Evolutionary conservation across 2,329 filamentous ascomycete genomes (phyloP).

Genomic region (Aureobasidium subglaciale): DNA sequence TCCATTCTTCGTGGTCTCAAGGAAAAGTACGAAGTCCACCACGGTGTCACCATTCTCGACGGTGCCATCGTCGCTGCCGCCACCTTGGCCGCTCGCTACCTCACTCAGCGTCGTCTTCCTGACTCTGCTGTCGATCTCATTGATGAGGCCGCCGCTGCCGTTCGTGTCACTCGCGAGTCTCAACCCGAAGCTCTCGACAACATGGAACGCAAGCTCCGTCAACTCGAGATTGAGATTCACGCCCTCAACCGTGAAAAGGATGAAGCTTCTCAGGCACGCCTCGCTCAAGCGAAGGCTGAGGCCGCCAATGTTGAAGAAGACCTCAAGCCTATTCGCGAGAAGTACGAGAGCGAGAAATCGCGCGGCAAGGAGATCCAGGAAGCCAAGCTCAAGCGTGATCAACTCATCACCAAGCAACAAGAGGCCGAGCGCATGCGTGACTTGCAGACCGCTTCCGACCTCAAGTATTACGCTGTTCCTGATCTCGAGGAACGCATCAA

Average conservation of each 20-base stretch:
- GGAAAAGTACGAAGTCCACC: conserved; percentile 96
- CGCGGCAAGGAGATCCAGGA: conserved; percentile 88
- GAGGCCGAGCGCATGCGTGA: conserved; percentile 86
- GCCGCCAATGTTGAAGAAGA: conserved; percentile 94
- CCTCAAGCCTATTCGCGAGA: conserved; percentile 80
- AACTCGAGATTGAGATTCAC: conserved; percentile 96
- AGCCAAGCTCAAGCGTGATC: conserved; percentile 89
- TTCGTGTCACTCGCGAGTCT: conserved; percentile 89
- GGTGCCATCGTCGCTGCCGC: conserved; percentile 86
- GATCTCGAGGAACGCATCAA: conserved; percentile 79
- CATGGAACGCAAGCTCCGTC: conserved; percentile 79
- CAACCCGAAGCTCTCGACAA: conserved; percentile 95
- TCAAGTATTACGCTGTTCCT: conserved; percentile 95
- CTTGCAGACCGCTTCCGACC: conserved; percentile 79
- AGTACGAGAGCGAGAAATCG: conserved; percentile 89
- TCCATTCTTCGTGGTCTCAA: conserved; percentile 98
- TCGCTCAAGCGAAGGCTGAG: conserved; percentile 78
- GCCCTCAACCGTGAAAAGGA: conserved; percentile 91
- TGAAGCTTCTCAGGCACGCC: conserved; percentile 76
- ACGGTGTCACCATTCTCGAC: conserved; percentile 94
- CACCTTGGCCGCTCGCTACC: conserved; percentile 86
- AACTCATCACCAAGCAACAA: conserved; percentile 82
- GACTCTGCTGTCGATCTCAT: conserved; percentile 96
- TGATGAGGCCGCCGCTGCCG: conserved; percentile 94
- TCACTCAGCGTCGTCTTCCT: conserved; percentile 82